Evolutionary conservation across 2,329 filamentous ascomycete species (phyloP).

Genomic region (Fusarium pilosicola): DNA sequence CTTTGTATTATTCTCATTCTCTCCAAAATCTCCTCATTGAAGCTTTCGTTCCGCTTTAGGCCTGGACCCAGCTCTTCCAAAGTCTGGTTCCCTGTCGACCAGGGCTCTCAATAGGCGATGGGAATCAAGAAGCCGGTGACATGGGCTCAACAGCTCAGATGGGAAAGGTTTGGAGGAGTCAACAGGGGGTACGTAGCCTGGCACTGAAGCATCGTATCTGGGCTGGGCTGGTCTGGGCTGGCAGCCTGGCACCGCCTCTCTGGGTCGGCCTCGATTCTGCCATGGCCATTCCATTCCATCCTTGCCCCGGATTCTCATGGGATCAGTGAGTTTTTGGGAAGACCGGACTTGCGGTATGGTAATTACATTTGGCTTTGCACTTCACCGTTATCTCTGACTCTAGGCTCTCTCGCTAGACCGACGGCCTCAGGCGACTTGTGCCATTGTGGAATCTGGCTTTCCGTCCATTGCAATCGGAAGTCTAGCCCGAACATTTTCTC

Average conservation of each 20-base stretch:
- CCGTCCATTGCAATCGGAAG: background rate
- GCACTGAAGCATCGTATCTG: conserved; percentile 23
- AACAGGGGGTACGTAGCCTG: conserved; percentile 38
- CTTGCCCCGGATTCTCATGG: conserved; percentile 25
- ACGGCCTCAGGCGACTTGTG: background rate
- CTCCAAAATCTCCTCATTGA: conserved; percentile 7
- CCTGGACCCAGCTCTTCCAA: conserved; percentile 20
- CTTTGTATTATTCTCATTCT: background rate
- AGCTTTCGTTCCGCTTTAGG: conserved; percentile 19
- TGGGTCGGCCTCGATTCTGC: conserved; percentile 34
- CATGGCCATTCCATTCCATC: background rate
- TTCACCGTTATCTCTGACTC: conserved; percentile 9
- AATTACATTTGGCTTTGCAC: background rate
- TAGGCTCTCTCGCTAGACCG: background rate
- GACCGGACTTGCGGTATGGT: conserved; percentile 4
- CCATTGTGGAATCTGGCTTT: conserved; percentile 12
- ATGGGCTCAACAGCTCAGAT: conserved; percentile 9
- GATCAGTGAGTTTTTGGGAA: conserved; percentile 14
- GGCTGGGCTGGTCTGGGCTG: background rate
- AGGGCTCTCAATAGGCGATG: conserved; percentile 25
- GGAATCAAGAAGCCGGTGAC: conserved; percentile 17
- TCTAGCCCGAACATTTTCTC: conserved; percentile 3
- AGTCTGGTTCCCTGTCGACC: conserved; percentile 10
- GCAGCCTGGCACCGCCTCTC: conserved; percentile 40
- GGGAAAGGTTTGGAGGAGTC: conserved; percentile 20